Evolutionary conservation across 352 stramenopile species (phyloP).

Genomic region (Phytophthora brassicae): DNA sequence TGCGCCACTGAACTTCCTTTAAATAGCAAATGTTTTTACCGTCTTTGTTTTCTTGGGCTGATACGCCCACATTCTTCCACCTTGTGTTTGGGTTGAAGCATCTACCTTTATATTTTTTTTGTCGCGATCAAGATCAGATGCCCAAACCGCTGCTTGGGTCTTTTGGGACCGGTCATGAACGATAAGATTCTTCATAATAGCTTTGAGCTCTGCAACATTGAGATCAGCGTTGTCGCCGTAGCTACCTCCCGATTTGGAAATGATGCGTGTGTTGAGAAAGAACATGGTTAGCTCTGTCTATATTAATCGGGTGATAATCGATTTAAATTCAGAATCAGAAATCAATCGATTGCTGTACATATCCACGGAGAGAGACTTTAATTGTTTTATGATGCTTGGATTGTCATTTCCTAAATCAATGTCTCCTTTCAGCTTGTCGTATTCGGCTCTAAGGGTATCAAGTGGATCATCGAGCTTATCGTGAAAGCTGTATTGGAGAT

Average conservation of each 20-base stretch:
- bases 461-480: too few species aligned
- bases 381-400: too few species aligned
- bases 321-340: too few species aligned
- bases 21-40: conserved; percentile 20
- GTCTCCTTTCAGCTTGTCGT: too few species aligned
- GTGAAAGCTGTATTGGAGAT: too few species aligned
- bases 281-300: conserved; percentile 22
- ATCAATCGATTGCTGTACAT: too few species aligned
- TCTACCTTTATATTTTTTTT: conserved; percentile 10
- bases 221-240: conserved; percentile 27
- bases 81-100: conserved; percentile 17
- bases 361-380: too few species aligned
- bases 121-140: conserved; percentile 12
- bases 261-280: conserved; percentile 24
- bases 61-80: conserved; percentile 18
- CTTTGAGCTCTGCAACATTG: conserved; percentile 18
- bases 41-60: conserved; percentile 12
- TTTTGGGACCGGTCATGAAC: neutral
- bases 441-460: too few species aligned
- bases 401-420: too few species aligned
- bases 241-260: conserved; percentile 19
- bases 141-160: neutral
- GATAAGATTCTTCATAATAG: conserved; percentile 22
- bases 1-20: too few species aligned
- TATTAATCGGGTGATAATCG: too few species aligned